Percentiles rank a stretch among this genome's conserved stretches.
phyloP scores from a whole-genome alignment of 768 basidiomycete species.

The Tulasnella sp. region DNA sequence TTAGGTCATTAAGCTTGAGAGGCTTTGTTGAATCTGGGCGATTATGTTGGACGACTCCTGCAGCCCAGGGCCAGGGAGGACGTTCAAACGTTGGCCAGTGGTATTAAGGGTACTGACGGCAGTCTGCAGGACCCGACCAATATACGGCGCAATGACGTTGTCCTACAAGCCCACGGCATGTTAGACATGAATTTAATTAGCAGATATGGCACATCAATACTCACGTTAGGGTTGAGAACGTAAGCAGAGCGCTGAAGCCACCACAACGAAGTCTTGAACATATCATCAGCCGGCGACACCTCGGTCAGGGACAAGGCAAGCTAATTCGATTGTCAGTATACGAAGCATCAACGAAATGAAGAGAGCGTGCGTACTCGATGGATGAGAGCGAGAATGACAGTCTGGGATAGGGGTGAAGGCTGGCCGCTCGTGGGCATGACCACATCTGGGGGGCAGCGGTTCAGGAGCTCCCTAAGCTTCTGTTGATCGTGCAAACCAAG shows the following conservation, averaged over 20 bases:
- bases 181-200: slow-evolving; percentile 32
- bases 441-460: slow-evolving; percentile 66
- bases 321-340: slow-evolving; percentile 33
- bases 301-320: slow-evolving; percentile 68
- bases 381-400: slow-evolving; percentile 73
- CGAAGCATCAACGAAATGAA: background rate
- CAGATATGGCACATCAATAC: slow-evolving; percentile 30
- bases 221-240: slow-evolving; percentile 58
- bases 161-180: slow-evolving; percentile 68
- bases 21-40: slow-evolving; percentile 65
- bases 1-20: slow-evolving; percentile 29
- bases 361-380: slow-evolving; percentile 54
- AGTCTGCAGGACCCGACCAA: slow-evolving; percentile 69
- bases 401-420: slow-evolving; percentile 61
- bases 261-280: slow-evolving; percentile 76
- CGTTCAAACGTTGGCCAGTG: slow-evolving; percentile 70
- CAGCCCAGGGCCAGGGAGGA: slow-evolving; percentile 57
- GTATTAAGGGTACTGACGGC: slow-evolving; percentile 69
- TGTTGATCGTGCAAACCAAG: slow-evolving; percentile 64
- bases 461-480: slow-evolving; percentile 66
- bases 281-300: slow-evolving; percentile 66
- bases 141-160: slow-evolving; percentile 37
- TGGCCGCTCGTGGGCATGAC: slow-evolving; percentile 62
- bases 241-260: slow-evolving; percentile 74
- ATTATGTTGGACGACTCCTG: slow-evolving; percentile 63